Evolutionary conservation across 2,329 filamentous ascomycete species (phyloP), one percentile per base, ranked within the genome.

Genomic region (Madurella fahalii): DNA sequence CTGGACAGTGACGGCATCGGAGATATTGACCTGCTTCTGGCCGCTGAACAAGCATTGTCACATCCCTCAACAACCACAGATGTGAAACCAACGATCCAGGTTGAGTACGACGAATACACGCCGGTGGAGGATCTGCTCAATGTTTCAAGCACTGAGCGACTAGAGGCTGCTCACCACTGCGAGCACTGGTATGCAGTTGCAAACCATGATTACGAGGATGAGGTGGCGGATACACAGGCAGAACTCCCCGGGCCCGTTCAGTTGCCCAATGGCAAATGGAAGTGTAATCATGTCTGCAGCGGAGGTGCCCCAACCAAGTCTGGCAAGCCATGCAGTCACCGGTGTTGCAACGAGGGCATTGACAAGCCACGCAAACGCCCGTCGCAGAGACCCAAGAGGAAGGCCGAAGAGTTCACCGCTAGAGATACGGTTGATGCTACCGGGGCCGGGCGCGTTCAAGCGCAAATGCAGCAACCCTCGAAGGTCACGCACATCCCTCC

Each of bases 241-340:
- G 2, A 12, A 5, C 45, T 45, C 3, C 45, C 40, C 8, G 67
- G 77, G 45, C 77, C 83, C 4, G 66, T 71, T 1, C 78, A 77
- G 61, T 77, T 91, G 57, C 69, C 75, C 0, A 92, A 89, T 64
- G 88, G 87, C 0, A 88, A 79, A 64, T 92, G 85, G 83, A 78
- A 79, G 37, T 93, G 89, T 69, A 86, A 86, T 54, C 89, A 93
- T 64, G 69, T 69, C 16, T 92, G 89, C 52, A 64, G 65, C n/a
- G 72, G 73, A 47, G 69, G 67, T 2, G 64, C 65, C 1, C 63
- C 63, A 18, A 71, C 71, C 1, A 69, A 68, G 55, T 66, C 68
- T 40, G 73, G 74, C 4, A 72, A 70, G 34, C 60, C 53, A 34
- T 92, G 89, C 68, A 88, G 83, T 61, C 89, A 93, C 63, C 69